Evolutionary conservation across 192 early-diverging fungal species (phyloP), one percentile per base, ranked within the genome.

Genomic region (Coemansia sp.): DNA sequence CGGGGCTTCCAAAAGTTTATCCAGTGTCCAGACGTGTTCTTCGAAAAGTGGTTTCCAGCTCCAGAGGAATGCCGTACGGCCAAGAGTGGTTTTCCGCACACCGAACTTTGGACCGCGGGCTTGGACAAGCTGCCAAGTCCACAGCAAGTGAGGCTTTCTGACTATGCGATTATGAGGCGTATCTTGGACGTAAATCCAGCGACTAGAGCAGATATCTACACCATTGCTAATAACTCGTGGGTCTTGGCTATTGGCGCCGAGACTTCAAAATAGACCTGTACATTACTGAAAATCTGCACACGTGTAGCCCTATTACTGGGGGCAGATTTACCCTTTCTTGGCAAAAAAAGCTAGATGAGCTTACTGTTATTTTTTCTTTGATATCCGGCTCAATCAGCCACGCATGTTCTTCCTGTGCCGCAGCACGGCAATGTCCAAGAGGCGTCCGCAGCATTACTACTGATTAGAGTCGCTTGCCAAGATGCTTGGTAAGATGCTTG

Each of bases 161-260:
- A 64, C 62, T 42, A 3, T 3, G 57, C 17, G 1, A 39, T 74
- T 4, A 55, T 73, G 45, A 17, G 66, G 11, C 44, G 75, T 46
- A 71, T 78, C 51, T 59, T 77, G 14, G 75, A 71, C 23, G 55
- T 38, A 8, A 69, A 71, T 66, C 76, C 80, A 48, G 37, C 62
- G 7, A 51, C 41, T 8, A 65, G 80, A 14, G 55, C 73, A 15
- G 69, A 74, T 44, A 72, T 75, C 29, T 50, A 62, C 19, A 63
- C 53, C 21, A 64, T 83, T 64, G 32, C 64, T 29, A 42, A 23
- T 8, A 66, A 67, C 63, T 63, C 69, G 37, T 78, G 72, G 76
- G 72, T 77, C 51, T n/a, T 25, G 10, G 66, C 73, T 21, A 64
- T 75, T 44, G 46, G 27, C 37, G 51, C 17, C 63, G n/a, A 65